Percentiles rank a stretch among this genome's conserved stretches.
These are phyloP conservation scores for Penicillium samsonianum DNA, from an alignment of 495 filamentous ascomycete species.

Conservation along the genomic window DNA sequence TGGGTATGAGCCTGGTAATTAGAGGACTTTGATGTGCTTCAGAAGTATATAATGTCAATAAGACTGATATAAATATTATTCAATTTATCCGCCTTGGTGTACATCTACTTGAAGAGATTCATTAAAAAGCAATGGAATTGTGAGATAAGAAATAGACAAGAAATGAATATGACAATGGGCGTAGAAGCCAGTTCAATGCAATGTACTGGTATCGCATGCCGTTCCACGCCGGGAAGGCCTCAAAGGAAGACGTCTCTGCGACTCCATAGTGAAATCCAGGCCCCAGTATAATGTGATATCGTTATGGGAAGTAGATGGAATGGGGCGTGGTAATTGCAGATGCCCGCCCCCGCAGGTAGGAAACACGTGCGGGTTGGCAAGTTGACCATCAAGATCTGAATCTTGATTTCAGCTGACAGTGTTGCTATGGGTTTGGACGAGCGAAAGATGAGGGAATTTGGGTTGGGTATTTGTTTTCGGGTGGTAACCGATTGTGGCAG, in stretches of 20 bases:
- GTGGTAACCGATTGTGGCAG: not conserved
- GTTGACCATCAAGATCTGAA: constrained; percentile 5
- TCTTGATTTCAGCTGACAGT: constrained; percentile 15
- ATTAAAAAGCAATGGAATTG: not conserved
- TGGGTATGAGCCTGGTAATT: constrained; percentile 27
- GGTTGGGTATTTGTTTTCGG: not conserved
- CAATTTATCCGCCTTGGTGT: not conserved
- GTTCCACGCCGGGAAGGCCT: constrained; percentile 18
- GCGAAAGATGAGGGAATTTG: not conserved
- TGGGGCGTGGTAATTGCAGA: constrained; percentile 7
- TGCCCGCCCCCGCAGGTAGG: not conserved
- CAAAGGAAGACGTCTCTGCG: constrained; percentile 21
- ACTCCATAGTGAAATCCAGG: constrained; percentile 18
- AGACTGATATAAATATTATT: not conserved
- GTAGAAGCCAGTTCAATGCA: constrained; percentile 20
- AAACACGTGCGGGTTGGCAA: constrained; percentile 6
- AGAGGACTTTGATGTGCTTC: not conserved
- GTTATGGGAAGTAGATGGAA: constrained; percentile 3
- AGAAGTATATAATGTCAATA: not conserved
- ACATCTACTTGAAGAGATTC: not conserved
- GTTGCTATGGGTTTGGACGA: constrained; percentile 10
- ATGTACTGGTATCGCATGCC: constrained; percentile 20
- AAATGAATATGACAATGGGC: constrained; percentile 10
- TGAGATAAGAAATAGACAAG: not conserved
- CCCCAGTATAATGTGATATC: constrained; percentile 22